phyloP scores from a whole-genome alignment of 1,139 yeast species.

The Hyphopichia fennica region DNA sequence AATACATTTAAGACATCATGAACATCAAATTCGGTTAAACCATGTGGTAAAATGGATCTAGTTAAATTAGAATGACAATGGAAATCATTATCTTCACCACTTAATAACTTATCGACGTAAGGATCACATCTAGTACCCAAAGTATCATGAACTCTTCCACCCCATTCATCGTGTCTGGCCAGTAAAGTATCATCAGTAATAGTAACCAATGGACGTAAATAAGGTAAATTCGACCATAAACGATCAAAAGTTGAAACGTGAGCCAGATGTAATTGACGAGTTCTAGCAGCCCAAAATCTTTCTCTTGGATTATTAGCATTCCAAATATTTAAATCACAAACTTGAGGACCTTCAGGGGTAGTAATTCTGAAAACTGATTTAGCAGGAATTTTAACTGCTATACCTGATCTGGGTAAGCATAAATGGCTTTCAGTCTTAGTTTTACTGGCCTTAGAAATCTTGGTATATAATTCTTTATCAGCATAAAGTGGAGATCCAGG shows the following conservation, averaged over 20 bases:
- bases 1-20: conserved; percentile 71
- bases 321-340: conserved; percentile 69
- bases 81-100: conserved; percentile 64
- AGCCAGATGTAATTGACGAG: conserved; percentile 65
- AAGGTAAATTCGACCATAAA: conserved; percentile 65
- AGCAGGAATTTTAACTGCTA: conserved; percentile 62
- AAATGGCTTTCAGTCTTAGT: conserved; percentile 34
- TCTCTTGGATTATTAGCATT: conserved; percentile 60
- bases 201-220: conserved; percentile 61
- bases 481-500: conserved; percentile 55
- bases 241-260: conserved; percentile 64
- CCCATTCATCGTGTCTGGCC: conserved; percentile 62
- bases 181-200: conserved; percentile 60
- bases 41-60: conserved; percentile 57
- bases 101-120: conserved; percentile 60
- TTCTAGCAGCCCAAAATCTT: conserved; percentile 68
- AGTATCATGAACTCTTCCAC: conserved; percentile 65
- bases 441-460: conserved; percentile 43
- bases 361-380: conserved; percentile 58
- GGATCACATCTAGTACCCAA: conserved; percentile 73
- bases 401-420: conserved; percentile 56
- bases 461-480: conserved; percentile 44
- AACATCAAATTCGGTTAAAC: conserved; percentile 64
- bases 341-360: conserved; percentile 71
- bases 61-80: conserved; percentile 68